Evolutionary conservation across 805 yeast species (phyloP), one percentile per base, ranked within the genome.

Genomic region (Metschnikowia matae): DNA sequence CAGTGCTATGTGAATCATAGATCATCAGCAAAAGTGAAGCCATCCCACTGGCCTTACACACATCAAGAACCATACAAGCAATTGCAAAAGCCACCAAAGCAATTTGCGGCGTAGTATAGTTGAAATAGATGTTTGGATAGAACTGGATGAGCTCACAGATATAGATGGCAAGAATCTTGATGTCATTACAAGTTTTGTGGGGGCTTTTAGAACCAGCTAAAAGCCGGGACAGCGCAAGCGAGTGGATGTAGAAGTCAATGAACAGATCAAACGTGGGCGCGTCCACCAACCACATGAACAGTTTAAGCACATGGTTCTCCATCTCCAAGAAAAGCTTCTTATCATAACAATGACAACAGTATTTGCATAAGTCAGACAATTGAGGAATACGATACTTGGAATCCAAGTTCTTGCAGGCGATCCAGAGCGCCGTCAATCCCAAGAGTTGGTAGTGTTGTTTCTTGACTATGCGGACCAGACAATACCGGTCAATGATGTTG

Each of bases 111-210:
- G 85, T 80, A 50, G 78, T 70, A 40, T 85, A 79, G 54, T 74
- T 74, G 62, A 80, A 78, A 50, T 82, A 78, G 51, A 84, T 67
- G 51, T 77, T 77, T 46, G 81, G 77, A 62, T 83, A 80, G 64
- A 85, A 84, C 52, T 81, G 83, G 48, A 83, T 75, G 58, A 85
- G 68, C 62, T 85, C 90, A 59, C 89, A 83, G 41, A 85, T 64
- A 67, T 82, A 81, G 52, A 80, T 68, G 14, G 88, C 75, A 51
- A 85, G 80, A 44, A 74, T 66, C 58, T 79, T 81, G 53, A 84
- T 68, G 50, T 79, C 81, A 53, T 74, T 69, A 56, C 60, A 60
- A 29, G 54, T 57, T 52, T 54, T 55, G 46, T 63, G 65, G 20
- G 64, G 56, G 53, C 63, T 54, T 54, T 68, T 69, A 41, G 67